Conservation (phyloP, 2,329 filamentous ascomycete species). For the Coniochaeta sp. region DNA sequence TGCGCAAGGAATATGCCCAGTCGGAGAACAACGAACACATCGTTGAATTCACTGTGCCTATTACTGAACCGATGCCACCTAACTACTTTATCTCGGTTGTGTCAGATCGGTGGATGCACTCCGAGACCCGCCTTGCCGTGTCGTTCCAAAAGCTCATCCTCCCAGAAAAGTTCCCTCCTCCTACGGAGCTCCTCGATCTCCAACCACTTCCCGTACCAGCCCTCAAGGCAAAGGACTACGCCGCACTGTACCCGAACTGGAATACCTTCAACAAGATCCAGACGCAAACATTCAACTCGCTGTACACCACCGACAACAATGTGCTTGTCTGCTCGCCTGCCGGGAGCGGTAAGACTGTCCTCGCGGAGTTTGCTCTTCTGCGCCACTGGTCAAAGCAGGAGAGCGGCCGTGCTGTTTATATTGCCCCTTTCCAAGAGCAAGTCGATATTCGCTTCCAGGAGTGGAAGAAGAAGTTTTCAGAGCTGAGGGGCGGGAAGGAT, state of each 20-base stretch:
- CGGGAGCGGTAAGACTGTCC: slow-evolving; percentile 93
- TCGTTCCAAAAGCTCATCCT: slow-evolving; percentile 93
- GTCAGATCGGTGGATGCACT: slow-evolving; percentile 97
- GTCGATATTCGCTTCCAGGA: slow-evolving; percentile 75
- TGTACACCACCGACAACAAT: slow-evolving; percentile 87
- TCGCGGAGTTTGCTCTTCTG: slow-evolving; percentile 87
- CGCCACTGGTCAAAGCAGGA: slow-evolving; percentile 73
- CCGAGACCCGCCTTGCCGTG: slow-evolving; percentile 85
- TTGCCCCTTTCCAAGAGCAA: slow-evolving; percentile 91
- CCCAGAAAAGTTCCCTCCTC: slow-evolving; percentile 90
- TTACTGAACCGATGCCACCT: slow-evolving; percentile 95
- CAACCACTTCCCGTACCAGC: slow-evolving; percentile 86
- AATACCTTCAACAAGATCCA: slow-evolving; percentile 94
- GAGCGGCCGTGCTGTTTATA: slow-evolving; percentile 77
- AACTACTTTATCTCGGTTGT: slow-evolving; percentile 97
- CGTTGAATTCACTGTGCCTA: slow-evolving; percentile 92
- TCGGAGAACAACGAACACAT: slow-evolving; percentile 87
- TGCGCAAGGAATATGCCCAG: slow-evolving; percentile 81
- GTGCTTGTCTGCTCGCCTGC: slow-evolving; percentile 90
- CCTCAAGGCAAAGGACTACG: slow-evolving; percentile 77
- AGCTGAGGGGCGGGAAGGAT: slow-evolving; percentile 73
- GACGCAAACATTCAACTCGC: slow-evolving; percentile 90
- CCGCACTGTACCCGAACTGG: slow-evolving; percentile 75
- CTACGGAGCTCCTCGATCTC: slow-evolving; percentile 85
- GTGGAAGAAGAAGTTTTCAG: slow-evolving; percentile 72